phyloP scores from a whole-genome alignment of 352 stramenopile genomes.

The Pythium rishiriense region DNA sequence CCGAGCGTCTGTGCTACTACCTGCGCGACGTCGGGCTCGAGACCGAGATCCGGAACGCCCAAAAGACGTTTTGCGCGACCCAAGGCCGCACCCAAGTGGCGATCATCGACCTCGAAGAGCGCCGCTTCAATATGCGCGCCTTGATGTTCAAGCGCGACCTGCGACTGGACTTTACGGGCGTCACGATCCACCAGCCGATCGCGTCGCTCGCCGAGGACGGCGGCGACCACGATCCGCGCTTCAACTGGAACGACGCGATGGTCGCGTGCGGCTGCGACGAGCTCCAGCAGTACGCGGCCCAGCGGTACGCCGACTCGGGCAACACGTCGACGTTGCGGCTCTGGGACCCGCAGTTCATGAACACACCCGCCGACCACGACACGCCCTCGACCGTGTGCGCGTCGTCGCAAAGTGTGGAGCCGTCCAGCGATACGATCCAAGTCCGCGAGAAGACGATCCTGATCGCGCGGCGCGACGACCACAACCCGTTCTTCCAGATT shows the following conservation, averaged over 20 bases:
- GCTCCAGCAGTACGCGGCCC: constrained; percentile 12
- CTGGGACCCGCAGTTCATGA: constrained; percentile 6
- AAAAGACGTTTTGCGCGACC: constrained; percentile 2
- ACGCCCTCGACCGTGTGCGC: constrained; percentile 10
- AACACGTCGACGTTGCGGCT: neutral
- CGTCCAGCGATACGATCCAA: neutral
- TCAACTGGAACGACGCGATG: constrained; percentile 21
- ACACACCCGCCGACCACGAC: neutral
- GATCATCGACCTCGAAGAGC: constrained; percentile 5
- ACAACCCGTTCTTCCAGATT: constrained; percentile 42
- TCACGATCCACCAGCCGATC: constrained; percentile 31
- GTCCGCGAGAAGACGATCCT: constrained; percentile 30
- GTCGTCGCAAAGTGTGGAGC: neutral
- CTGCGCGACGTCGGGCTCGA: constrained; percentile 11
- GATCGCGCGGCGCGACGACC: constrained; percentile 34
- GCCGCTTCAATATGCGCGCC: constrained; percentile 22
- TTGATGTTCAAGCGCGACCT: constrained; percentile 45
- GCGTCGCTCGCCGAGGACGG: constrained; percentile 30
- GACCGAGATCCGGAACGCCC: neutral
- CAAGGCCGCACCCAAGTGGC: constrained; percentile 8
- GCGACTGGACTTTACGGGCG: constrained; percentile 43
- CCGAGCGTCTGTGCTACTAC: constrained; percentile 9
- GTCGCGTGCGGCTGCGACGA: constrained; percentile 22
- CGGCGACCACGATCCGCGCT: constrained; percentile 41
- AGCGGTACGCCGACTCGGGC: neutral